phyloP scores from a whole-genome alignment of 306 rosid genomes.

The Acacia confusa region DNA sequence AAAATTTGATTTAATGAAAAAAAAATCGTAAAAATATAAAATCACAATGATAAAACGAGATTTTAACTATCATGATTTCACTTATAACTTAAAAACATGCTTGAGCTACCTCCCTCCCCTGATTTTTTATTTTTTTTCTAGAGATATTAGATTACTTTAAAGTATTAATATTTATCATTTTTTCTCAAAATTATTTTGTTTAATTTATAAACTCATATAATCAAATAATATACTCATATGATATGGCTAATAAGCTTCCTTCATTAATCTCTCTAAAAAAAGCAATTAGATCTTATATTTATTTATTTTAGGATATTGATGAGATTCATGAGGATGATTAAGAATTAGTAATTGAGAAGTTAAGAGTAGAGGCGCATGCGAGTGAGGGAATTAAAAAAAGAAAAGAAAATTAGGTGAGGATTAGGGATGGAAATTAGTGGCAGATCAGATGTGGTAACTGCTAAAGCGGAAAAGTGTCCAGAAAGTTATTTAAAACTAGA shows the following conservation, averaged over 20 bases:
- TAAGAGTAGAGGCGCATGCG: neutral
- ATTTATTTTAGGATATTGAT: conserved; percentile 4
- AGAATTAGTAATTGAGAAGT: neutral
- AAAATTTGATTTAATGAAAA: too few relatives aligned
- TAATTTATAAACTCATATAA: too few relatives aligned
- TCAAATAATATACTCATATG: too few relatives aligned
- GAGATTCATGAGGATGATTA: conserved; percentile 18
- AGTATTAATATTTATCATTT: too few relatives aligned
- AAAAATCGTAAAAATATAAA: too few relatives aligned
- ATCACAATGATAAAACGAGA: too few relatives aligned
- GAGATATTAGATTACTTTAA: too few relatives aligned
- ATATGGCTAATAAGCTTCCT: too few relatives aligned
- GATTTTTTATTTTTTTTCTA: too few relatives aligned
- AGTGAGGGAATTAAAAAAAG: neutral
- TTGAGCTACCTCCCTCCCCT: neutral
- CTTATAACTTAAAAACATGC: conserved; percentile 8
- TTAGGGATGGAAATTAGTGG: conserved; percentile 38
- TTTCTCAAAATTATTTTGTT: too few relatives aligned
- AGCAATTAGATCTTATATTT: fast-evolving
- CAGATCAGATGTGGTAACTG: conserved; percentile 32
- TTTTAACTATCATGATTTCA: too few relatives aligned
- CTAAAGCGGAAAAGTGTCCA: conserved; percentile 19
- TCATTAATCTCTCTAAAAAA: too few relatives aligned
- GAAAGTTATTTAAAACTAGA: conserved; percentile 30
- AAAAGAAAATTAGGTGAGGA: conserved; percentile 33